A percentile compares a stretch with the other conserved stretches of the same genome.
These are phyloP conservation scores for Asterionellopsis glacialis DNA, from an alignment of 108 stramenopile species.

Conservation along the genomic window DNA sequence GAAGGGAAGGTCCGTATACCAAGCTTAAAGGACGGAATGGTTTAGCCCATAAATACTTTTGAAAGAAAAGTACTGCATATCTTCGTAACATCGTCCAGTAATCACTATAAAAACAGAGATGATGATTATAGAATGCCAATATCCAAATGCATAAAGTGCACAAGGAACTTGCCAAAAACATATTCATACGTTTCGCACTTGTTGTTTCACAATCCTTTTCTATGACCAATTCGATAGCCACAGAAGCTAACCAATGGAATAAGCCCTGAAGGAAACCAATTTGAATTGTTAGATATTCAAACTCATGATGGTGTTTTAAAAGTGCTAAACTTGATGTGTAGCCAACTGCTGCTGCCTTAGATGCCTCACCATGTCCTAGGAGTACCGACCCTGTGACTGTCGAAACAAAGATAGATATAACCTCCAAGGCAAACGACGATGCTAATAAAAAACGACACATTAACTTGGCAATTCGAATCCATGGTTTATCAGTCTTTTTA, in stretches of 20 bases:
- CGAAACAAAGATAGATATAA: constrained; percentile 38
- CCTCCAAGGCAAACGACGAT: constrained; percentile 41
- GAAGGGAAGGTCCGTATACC: constrained; percentile 23
- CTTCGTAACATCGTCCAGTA: constrained; percentile 30
- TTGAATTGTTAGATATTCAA: constrained; percentile 42
- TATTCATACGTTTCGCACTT: constrained; percentile 41
- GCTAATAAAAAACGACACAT: constrained; percentile 33
- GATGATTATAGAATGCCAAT: constrained; percentile 44
- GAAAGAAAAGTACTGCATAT: constrained; percentile 15
- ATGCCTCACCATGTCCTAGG: constrained; percentile 28
- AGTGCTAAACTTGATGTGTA: constrained; percentile 18
- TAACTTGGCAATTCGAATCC: constrained; percentile 28
- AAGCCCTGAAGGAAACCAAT: constrained; percentile 52
- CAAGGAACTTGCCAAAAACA: constrained; percentile 23
- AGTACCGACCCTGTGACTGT: constrained; percentile 46
- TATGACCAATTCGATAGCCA: constrained; percentile 29
- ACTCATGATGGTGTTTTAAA: constrained; percentile 6
- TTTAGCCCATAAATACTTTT: constrained; percentile 8
- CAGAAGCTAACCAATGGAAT: constrained; percentile 42
- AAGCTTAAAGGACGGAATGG: constrained; percentile 26
- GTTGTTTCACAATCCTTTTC: constrained; percentile 19
- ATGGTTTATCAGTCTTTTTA: constrained; percentile 4
- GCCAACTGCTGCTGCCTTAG: constrained; percentile 10
- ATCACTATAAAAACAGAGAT: constrained; percentile 36
- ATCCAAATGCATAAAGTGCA: constrained; percentile 29